Evolutionary conservation across 768 basidiomycete species (phyloP), one percentile per base, ranked within the genome.

Genomic region (Lactifluus subvellereus): DNA sequence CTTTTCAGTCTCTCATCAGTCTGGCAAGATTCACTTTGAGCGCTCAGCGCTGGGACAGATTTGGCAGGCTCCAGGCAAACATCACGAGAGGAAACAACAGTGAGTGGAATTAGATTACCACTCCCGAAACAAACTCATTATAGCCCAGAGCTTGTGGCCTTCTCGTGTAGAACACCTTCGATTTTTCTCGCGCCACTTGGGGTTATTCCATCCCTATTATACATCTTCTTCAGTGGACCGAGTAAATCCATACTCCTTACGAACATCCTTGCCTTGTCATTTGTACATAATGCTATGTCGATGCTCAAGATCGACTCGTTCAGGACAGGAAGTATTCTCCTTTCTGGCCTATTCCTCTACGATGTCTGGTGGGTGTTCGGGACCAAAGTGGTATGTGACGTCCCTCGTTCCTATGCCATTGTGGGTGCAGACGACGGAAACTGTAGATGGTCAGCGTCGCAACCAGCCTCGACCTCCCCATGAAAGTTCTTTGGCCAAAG

Each of bases 311-410:
- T 98, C 37, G 96, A 98, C 73, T 90, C 90, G 9, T 96, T 98
- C 79, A 75, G 80, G 69, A 97, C 96, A 16, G 96, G 94, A 7
- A 80, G 81, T 45, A 83, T 93, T 63, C 80, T 98, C 3, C 78
- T 99, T 6, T 81, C 82, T 3, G 94, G 91, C 5, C 77, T 99
- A 27, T 93, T 98, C 75, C 51, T 97, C 47, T 98, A 98, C 71
- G 96, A 98, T 72, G 83, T 97, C 45, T 96, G 87, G 82, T 97
- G 91, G 91, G 93, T 95, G 2, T 95, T 94, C 72, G 90, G 89
- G 20, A 89, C 89, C 0, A 82, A 86, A 69, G 90, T 93, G 74
- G 90, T 90, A 72, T 72, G 88, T 77, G 2, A 40, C n/a, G 10
- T n/a, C 16, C 7, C 14, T 65, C 54, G 20, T 54, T 48, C 49